Base-by-base conservation (phyloP, 345 rosid species). In the Hibiscus syriacus region DNA sequence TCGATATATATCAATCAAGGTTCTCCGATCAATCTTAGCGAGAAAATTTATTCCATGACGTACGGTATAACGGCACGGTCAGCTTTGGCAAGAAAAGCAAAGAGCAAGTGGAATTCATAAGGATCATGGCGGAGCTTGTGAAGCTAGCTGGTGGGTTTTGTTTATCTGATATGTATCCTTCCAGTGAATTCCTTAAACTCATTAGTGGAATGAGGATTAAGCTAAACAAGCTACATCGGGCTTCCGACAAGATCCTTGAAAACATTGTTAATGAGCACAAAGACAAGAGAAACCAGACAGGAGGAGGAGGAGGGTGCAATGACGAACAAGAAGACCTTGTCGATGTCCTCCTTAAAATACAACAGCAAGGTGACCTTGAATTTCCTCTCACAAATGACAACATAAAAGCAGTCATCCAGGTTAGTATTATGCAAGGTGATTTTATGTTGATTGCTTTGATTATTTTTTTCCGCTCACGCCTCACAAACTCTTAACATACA, bases 371-470 rank as follows among this genome's bases (percentile, higher is more conserved):
- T 0, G 68, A 73, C 7, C 63, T 13, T 23, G 79, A 76, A 1
- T 49, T 72, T 55, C 64, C 65, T 26, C 27, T 81, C 0, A 36
- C 56, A 3, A 54, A 45, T 0, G 61, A 71, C n/a, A 66, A 59
- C 72, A 66, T 80, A 67, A 78, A 84, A 70, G 84, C 77, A 2
- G 64, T 73, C 14, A 72, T 84, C 32, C 2, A 72, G 75, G 82
- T 81, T 9, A 49, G 38, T n/a, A n/a, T n/a, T n/a, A n/a, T n/a
- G n/a, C n/a, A n/a, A n/a, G n/a, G n/a, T n/a, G n/a, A n/a, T n/a
- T n/a, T n/a, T n/a, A n/a, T n/a, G n/a, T n/a, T n/a, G n/a, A n/a
- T n/a, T n/a, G n/a, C n/a, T n/a, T n/a, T n/a, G n/a, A n/a, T n/a
- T n/a, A n/a, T n/a, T n/a, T n/a, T n/a, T n/a, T n/a, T n/a, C n/a